Conservation (phyloP, 106 monocot genomes). For the Apostasia ramifera region DNA sequence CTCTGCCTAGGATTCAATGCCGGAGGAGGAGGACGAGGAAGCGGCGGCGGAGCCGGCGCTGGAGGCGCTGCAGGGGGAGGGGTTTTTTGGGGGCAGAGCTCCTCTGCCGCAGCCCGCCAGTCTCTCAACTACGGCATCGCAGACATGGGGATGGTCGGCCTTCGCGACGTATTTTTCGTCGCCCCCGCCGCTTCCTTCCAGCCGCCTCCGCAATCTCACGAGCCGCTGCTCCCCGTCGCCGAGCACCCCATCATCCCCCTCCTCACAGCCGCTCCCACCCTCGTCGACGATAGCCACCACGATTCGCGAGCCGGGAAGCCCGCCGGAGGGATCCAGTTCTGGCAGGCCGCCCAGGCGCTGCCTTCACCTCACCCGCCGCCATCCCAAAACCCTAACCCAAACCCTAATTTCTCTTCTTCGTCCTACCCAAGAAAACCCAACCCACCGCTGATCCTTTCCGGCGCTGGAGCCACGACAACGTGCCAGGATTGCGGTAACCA, state of each 20-base stretch:
- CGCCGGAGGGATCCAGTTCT: slow-evolving; percentile 25
- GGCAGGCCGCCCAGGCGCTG: slow-evolving; percentile 25
- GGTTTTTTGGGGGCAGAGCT: slow-evolving; percentile 10
- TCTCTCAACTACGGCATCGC: slow-evolving; percentile 42
- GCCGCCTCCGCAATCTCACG: slow-evolving; percentile 20
- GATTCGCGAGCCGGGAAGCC: neutral
- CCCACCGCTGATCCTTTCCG: slow-evolving; percentile 12
- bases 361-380: slow-evolving; percentile 2
- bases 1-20: neutral
- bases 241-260: slow-evolving; percentile 51
- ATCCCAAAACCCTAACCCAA: slow-evolving; percentile 34
- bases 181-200: slow-evolving; percentile 38
- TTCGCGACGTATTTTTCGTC: slow-evolving; percentile 51
- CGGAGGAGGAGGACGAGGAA: neutral
- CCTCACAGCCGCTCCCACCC: slow-evolving; percentile 34
- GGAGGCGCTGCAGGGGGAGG: neutral
- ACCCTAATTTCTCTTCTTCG: slow-evolving; percentile 7
- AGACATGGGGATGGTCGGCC: slow-evolving; percentile 54
- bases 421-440: slow-evolving; percentile 16
- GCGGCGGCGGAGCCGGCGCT: slow-evolving; percentile 6
- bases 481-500: slow-evolving; percentile 87
- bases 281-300: slow-evolving; percentile 11
- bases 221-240: slow-evolving; percentile 10
- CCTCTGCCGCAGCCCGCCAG: slow-evolving; percentile 8
- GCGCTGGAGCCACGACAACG: slow-evolving; percentile 6